A percentile compares a stretch with the other conserved stretches of the same genome.
Conservation (phyloP, 129 eudicot genomes). For the Mikania micrantha region DNA sequence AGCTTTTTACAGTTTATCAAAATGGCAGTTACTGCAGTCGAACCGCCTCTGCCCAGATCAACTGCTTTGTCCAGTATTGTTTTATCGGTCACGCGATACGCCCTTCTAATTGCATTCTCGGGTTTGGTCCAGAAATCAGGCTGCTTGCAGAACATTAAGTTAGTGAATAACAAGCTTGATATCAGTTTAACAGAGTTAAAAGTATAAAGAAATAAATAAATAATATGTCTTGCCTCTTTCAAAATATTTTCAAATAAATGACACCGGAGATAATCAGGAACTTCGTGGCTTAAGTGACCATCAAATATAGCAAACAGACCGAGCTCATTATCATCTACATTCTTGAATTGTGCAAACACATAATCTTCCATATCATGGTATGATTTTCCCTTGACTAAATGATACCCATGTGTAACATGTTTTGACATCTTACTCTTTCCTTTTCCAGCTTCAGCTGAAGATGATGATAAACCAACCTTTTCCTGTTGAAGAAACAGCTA, state of each 20-base stretch:
- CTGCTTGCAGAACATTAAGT: slow-evolving; percentile 32
- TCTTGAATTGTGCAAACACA: slow-evolving; percentile 68
- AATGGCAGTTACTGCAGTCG: slow-evolving; percentile 95
- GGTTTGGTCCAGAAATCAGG: slow-evolving; percentile 76
- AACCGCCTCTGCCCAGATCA: slow-evolving; percentile 80
- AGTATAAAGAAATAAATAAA: too few relatives aligned
- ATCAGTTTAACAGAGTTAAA: background rate
- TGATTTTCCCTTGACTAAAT: slow-evolving; percentile 85
- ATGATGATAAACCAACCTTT: slow-evolving; percentile 60
- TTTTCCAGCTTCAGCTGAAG: slow-evolving; percentile 49
- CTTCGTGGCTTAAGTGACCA: slow-evolving; percentile 91
- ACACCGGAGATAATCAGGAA: slow-evolving; percentile 66
- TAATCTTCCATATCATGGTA: slow-evolving; percentile 93
- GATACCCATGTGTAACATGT: slow-evolving; percentile 72
- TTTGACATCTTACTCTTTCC: slow-evolving; percentile 57
- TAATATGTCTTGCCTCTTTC: slow-evolving; percentile 71
- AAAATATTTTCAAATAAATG: slow-evolving; percentile 68
- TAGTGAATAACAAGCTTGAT: background rate
- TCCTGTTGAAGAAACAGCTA: slow-evolving; percentile 36
- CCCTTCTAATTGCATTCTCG: slow-evolving; percentile 54
- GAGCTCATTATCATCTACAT: slow-evolving; percentile 52
- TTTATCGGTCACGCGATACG: slow-evolving; percentile 63
- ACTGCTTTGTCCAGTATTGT: slow-evolving; percentile 63
- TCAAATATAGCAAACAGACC: slow-evolving; percentile 86
- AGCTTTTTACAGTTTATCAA: slow-evolving; percentile 66